A percentile compares a stretch with the other conserved stretches of the same genome.
phyloP scores from a whole-genome alignment of 495 filamentous ascomycete species.

The Tuber melanosporum region DNA sequence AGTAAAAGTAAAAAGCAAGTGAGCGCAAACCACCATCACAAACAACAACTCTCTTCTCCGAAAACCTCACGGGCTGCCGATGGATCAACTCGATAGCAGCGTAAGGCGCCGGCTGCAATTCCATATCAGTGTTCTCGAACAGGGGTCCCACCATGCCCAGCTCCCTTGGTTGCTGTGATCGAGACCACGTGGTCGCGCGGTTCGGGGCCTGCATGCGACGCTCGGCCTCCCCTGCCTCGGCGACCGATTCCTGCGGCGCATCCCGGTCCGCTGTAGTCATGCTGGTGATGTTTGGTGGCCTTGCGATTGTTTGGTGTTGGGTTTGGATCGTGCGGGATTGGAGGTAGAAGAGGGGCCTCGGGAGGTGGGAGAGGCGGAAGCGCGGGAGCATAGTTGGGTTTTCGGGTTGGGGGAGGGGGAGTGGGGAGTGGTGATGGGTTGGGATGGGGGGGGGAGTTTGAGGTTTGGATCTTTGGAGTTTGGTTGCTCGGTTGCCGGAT shows the following conservation, averaged over 20 bases:
- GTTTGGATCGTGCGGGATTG: conserved; percentile 47
- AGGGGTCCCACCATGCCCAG: conserved; percentile 84
- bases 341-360: conserved; percentile 49
- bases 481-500: conserved; percentile 6
- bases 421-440: conserved; percentile 10
- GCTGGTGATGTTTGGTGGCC: conserved; percentile 50
- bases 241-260: conserved; percentile 51
- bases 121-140: conserved; percentile 94
- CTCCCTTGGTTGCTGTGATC: conserved; percentile 70
- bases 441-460: conserved; percentile 1
- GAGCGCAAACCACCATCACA: conserved; percentile 65
- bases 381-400: conserved; percentile 18
- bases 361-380: conserved; percentile 32
- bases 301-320: conserved; percentile 52
- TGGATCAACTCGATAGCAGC: conserved; percentile 95
- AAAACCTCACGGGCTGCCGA: conserved; percentile 89
- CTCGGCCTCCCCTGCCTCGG: conserved; percentile 53
- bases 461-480: conserved; percentile 7
- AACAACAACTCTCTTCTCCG: conserved; percentile 66
- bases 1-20: too few relatives aligned
- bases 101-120: conserved; percentile 77
- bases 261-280: conserved; percentile 42
- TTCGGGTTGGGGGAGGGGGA: conserved; percentile 20
- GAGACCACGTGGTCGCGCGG: conserved; percentile 68
- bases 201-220: conserved; percentile 78